phyloP scores from a whole-genome alignment of 352 stramenopile species.

The Phytophthora pinifolia region DNA sequence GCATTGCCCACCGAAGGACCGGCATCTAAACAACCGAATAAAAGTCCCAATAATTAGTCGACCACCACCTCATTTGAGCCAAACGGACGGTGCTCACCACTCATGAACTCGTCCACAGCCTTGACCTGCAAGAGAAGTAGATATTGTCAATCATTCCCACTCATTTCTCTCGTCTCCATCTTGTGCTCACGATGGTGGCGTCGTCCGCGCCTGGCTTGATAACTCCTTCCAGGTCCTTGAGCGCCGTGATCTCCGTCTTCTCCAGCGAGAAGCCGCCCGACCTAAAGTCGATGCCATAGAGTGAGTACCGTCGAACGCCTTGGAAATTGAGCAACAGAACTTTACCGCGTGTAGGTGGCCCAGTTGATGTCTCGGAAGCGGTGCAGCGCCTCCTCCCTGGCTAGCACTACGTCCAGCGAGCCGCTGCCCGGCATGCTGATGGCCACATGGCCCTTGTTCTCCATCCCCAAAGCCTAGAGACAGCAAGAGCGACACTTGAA shows the following conservation, averaged over 20 bases:
- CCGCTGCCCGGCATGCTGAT: conserved; percentile 64
- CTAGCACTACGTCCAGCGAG: conserved; percentile 70
- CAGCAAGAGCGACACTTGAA: conserved; percentile 16
- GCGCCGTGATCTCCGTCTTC: conserved; percentile 81
- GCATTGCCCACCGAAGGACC: conserved; percentile 57
- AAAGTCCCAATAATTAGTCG: conserved; percentile 1
- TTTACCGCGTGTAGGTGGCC: conserved; percentile 84
- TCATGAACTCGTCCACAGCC: conserved; percentile 72
- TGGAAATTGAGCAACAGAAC: too few species aligned
- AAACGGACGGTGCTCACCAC: conserved; percentile 21
- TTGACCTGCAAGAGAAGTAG: conserved; percentile 42
- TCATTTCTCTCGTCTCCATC: neutral
- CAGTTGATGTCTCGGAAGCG: conserved; percentile 91
- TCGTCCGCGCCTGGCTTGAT: conserved; percentile 69
- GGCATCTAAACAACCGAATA: conserved; percentile 42
- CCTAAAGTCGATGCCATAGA: conserved; percentile 19
- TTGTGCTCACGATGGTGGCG: conserved; percentile 42
- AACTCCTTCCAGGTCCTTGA: conserved; percentile 82
- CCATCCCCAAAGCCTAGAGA: conserved; percentile 31
- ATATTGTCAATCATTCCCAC: conserved; percentile 3
- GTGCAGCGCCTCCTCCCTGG: conserved; percentile 80
- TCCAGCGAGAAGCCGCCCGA: conserved; percentile 81
- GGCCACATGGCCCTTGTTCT: conserved; percentile 62
- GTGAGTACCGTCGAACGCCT: too few species aligned
- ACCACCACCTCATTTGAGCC: neutral